Evolutionary conservation across 768 basidiomycete species (phyloP), one percentile per base, ranked within the genome.

Genomic region (Leucocoprinus leucothites): DNA sequence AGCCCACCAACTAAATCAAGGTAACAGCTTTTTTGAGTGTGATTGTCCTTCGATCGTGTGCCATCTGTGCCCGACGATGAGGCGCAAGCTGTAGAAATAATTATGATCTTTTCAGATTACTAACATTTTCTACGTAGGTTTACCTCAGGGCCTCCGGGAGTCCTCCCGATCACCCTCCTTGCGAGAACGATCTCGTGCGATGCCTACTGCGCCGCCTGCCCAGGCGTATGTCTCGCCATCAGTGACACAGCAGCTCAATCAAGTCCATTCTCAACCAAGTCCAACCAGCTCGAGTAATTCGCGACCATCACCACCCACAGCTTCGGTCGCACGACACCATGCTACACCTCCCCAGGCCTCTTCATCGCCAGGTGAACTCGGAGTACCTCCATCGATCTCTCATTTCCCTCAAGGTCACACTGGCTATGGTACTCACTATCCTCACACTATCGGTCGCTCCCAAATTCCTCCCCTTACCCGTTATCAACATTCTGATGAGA

Each of bases 361-460:
- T n/a, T 21, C 44, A 14, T 44, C 47, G 22, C 41, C 54, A 8
- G 43, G 25, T 14, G 54, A 56, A 38, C 47, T 35, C 22, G 47
- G 54, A 25, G 40, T 34, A 21, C 19, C 47, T 31, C 65, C 68
- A 28, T 70, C 70, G 14, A 71, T 70, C 25, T 69, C 71, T 45
- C 69, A 68, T 21, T 55, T 61, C 25, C 66, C 65, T 1, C 70
- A 70, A 48, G 71, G 73, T 46, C 63, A 66, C 28, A 57, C 67
- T 49, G 70, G 68, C 58, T 57, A 67, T 48, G 70, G 66, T 58
- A 68, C 79, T 46, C 82, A 81, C 34, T 85, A 85, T 53, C 78
- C 86, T n/a, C 84, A 87, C 9, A 82, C 86, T 1, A 76, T 85
- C 48, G 78, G 79, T 64, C 83, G 85, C 45, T 74, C 75, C 5